Conservation (phyloP, 345 rosid genomes). For the Conringia planisiliqua region DNA sequence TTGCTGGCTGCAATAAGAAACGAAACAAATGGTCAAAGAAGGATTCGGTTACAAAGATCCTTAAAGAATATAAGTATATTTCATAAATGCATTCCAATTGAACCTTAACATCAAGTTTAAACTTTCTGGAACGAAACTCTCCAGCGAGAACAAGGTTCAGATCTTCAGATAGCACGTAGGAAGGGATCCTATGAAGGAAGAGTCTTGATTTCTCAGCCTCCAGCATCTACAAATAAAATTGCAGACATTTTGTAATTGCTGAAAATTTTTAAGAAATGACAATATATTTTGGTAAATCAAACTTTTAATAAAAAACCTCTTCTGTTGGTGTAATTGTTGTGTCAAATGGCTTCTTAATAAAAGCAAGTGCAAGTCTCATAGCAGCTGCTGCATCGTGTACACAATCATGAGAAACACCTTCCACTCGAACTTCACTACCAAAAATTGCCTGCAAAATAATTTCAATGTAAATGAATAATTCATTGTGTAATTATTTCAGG, state of each 20-base stretch:
- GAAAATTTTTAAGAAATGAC: not conserved
- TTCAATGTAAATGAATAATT: not conserved
- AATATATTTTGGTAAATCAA: not conserved
- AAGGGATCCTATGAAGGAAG: constrained; percentile 62
- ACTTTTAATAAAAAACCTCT: constrained; percentile 29
- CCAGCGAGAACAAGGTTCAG: constrained; percentile 33
- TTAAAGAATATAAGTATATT: not conserved
- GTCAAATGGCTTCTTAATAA: constrained; percentile 44
- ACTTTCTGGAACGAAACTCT: not conserved
- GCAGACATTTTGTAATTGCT: not conserved
- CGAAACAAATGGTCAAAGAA: not conserved
- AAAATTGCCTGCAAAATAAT: constrained; percentile 46
- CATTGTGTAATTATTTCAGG: too few species aligned
- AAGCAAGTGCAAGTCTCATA: constrained; percentile 68
- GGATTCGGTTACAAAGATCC: not conserved
- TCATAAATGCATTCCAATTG: not conserved
- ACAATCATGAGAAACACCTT: constrained; percentile 70
- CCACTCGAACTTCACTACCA: constrained; percentile 56
- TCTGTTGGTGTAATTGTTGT: constrained; percentile 33
- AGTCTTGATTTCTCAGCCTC: constrained; percentile 49
- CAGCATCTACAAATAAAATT: constrained; percentile 32
- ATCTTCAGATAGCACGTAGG: constrained; percentile 30
- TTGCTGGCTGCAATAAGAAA: constrained; percentile 45
- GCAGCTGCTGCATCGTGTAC: constrained; percentile 75
- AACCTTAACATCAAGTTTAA: constrained; percentile 56